A percentile compares a stretch with the other conserved stretches of the same genome.
These are phyloP conservation scores for Lagenidium sp. DNA, from an alignment of 352 stramenopile genomes.

Conservation along the genomic window DNA sequence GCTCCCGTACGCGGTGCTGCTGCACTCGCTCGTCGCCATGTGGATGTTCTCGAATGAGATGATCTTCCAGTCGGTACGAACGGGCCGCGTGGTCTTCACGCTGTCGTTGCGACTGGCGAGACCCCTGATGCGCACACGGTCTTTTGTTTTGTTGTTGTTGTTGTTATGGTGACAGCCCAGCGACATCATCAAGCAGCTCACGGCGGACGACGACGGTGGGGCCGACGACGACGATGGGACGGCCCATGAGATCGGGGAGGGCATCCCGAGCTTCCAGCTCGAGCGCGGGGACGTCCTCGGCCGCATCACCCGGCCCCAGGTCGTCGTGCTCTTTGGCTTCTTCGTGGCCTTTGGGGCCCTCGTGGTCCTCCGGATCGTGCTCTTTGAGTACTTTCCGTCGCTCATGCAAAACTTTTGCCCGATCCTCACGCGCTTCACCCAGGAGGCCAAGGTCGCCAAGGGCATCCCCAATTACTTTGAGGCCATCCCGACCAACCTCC, in stretches of 20 bases:
- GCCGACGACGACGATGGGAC: no score
- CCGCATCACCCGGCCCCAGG: conserved; percentile 54
- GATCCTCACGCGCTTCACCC: conserved; percentile 35
- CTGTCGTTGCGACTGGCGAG: background rate
- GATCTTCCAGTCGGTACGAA: conserved; percentile 71
- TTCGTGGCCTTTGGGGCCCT: conserved; percentile 38
- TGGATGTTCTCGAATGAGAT: conserved; percentile 86
- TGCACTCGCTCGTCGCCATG: conserved; percentile 65
- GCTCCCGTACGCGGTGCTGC: conserved; percentile 63
- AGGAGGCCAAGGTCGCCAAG: conserved; percentile 45
- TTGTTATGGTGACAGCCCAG: conserved; percentile 1
- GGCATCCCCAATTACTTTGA: conserved; percentile 83
- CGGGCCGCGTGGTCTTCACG: no score
- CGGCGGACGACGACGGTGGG: conserved; percentile 4
- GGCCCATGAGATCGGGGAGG: conserved; percentile 36
- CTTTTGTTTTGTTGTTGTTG: background rate
- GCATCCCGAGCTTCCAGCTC: conserved; percentile 40
- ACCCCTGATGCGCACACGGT: conserved; percentile 1
- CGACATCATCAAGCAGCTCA: conserved; percentile 18
- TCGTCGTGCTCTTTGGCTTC: conserved; percentile 72
- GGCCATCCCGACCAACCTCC: conserved; percentile 48
- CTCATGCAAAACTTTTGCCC: conserved; percentile 48
- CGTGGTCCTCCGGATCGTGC: conserved; percentile 40
- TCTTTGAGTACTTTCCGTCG: conserved; percentile 65
- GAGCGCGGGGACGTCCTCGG: conserved; percentile 38